Evolutionary conservation across 768 basidiomycete genomes (phyloP), one percentile per base, ranked within the genome.

Genomic region (Mycena leptocephala): DNA sequence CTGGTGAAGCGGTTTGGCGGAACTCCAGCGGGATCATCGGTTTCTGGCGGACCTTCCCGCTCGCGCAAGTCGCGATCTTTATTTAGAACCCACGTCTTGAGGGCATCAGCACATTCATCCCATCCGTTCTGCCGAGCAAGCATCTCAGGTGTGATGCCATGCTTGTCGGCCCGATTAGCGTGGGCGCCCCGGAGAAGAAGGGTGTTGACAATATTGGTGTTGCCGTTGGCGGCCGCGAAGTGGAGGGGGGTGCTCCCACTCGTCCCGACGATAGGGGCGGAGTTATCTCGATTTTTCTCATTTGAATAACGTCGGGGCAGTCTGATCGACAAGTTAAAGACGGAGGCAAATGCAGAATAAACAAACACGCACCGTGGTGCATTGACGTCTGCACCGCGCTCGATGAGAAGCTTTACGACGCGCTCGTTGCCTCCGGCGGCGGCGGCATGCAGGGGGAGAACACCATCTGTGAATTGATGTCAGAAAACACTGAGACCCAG

Each of bases 321-420:
- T 80, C 95, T 95, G 74, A n/a, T 66, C 43, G 69, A 74, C 46
- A 62, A 61, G 63, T 61, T 65, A 62, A 73, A 75, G 68, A 26
- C 74, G 78, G 67, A 61, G 35, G 66, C 33, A 70, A 70, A 81
- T 70, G 70, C 1, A 46, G 48, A 63, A 75, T 20, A 56, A 48
- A 77, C 28, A 76, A 55, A 80, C 63, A 83, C 91, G 75, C 67
- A 95, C 95, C 97, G 93, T 67, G 96, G 94, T 5, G 97, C 97
- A 85, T 99, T 99, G 35, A 99, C 98, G 82, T 99, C 98, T n/a
- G 98, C 98, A 26, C 98, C 98, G 72, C 93, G 88, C 76, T 98
- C 96, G 81, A 99, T 95, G 58, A 99, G 87, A 77, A 97, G 89
- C 80, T 92, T 91, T 48, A 99, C 97, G 55, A 99, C 95, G 72